These are phyloP conservation scores for Blumeria graminis DNA, from an alignment of 2,329 filamentous ascomycete genomes.

Conservation along the genomic window DNA sequence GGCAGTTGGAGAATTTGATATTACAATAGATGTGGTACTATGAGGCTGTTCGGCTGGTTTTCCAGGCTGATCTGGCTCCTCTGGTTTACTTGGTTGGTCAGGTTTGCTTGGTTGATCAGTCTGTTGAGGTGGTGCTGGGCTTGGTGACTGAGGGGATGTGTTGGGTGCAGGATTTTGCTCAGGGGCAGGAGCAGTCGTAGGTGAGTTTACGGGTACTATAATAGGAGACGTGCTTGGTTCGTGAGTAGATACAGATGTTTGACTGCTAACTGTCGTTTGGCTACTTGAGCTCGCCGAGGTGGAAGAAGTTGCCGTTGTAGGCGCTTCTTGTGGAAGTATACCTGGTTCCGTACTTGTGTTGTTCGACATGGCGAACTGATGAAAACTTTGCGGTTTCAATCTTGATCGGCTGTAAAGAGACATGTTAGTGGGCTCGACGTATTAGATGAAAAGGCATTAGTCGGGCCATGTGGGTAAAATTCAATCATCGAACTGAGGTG, in stretches of 20 bases:
- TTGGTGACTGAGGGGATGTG: conserved; percentile 5
- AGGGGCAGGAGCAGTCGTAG: conserved; percentile 2
- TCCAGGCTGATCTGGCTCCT: neutral
- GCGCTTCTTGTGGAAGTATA: conserved; percentile 2
- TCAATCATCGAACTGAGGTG: too few species aligned
- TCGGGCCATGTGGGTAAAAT: too few species aligned
- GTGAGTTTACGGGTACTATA: conserved; percentile 11
- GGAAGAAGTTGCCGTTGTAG: conserved; percentile 6
- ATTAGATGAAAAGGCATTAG: too few species aligned
- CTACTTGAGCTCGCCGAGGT: conserved; percentile 1
- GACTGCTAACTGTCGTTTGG: neutral
- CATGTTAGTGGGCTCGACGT: conserved; percentile 8
- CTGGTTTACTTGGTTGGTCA: neutral
- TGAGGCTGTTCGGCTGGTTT: neutral
- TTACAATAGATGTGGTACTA: neutral
- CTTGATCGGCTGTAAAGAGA: conserved; percentile 6
- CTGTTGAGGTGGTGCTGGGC: neutral
- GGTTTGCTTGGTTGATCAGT: neutral
- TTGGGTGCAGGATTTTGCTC: conserved; percentile 8
- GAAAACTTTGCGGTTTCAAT: neutral
- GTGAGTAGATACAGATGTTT: conserved; percentile 4
- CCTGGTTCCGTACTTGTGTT: conserved; percentile 11
- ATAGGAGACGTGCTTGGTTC: conserved; percentile 7
- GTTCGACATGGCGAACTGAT: conserved; percentile 11
- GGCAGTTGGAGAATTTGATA: neutral